These are phyloP conservation scores for Nigrospora sphaerica DNA, from an alignment of 2,329 filamentous ascomycete genomes.

Conservation along the genomic window DNA sequence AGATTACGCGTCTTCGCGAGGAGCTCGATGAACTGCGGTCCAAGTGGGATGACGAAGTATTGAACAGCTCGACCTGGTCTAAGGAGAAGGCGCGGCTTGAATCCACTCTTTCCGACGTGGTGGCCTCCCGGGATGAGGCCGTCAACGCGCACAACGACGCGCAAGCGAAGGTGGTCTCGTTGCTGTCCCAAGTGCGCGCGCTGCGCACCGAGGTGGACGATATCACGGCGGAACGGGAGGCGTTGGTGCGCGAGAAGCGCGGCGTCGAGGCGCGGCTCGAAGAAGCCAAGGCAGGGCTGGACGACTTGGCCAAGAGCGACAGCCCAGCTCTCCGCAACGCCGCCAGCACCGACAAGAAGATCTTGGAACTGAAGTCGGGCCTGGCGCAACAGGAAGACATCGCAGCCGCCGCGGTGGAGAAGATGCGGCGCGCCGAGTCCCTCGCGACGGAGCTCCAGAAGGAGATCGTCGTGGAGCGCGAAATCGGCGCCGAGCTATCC, in stretches of 20 bases:
- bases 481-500: conserved; percentile 72
- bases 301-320: conserved; percentile 79
- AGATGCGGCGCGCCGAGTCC: conserved; percentile 92
- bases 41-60: conserved; percentile 97
- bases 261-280: conserved; percentile 76
- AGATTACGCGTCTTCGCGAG: conserved; percentile 84
- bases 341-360: conserved; percentile 79
- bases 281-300: conserved; percentile 81
- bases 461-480: conserved; percentile 80
- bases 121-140: conserved; percentile 88
- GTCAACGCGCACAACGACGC: conserved; percentile 90
- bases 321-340: conserved; percentile 85
- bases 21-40: conserved; percentile 90
- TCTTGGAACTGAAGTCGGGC: conserved; percentile 81
- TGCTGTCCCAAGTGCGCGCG: conserved; percentile 81
- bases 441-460: conserved; percentile 85
- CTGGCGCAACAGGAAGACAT: conserved; percentile 93
- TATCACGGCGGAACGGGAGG: conserved; percentile 75
- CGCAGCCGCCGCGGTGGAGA: conserved; percentile 83
- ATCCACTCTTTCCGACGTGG: conserved; percentile 79
- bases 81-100: conserved; percentile 95
- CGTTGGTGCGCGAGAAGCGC: conserved; percentile 81
- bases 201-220: conserved; percentile 83
- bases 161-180: conserved; percentile 83
- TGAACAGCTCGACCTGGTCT: conserved; percentile 96